These are phyloP conservation scores for Cladosporium colombiae DNA, from an alignment of 2,329 filamentous ascomycete genomes.

Conservation along the genomic window DNA sequence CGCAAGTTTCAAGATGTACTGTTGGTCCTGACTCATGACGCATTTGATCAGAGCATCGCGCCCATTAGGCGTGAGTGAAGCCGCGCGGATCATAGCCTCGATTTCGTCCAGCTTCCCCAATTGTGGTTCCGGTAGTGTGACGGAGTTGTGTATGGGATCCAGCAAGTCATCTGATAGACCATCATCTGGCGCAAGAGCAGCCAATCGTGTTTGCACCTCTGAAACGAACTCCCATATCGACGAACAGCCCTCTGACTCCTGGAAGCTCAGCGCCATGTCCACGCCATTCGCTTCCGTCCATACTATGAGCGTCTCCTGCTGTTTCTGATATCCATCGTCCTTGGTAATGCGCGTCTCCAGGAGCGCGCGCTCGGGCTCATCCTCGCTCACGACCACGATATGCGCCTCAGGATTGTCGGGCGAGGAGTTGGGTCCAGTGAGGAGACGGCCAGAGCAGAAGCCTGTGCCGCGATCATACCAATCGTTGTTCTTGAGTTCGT, in stretches of 20 bases:
- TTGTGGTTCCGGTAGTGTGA: slow-evolving; percentile 76
- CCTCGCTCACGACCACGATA: slow-evolving; percentile 91
- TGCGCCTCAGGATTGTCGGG: slow-evolving; percentile 71
- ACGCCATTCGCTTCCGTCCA: slow-evolving; percentile 92
- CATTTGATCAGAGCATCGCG: slow-evolving; percentile 87
- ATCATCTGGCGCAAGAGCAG: slow-evolving; percentile 65
- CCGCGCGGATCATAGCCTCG: slow-evolving; percentile 77
- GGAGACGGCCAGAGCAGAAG: slow-evolving; percentile 80
- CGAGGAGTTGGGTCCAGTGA: slow-evolving; percentile 47
- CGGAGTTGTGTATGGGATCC: slow-evolving; percentile 64
- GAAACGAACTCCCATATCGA: slow-evolving; percentile 95
- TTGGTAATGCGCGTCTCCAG: slow-evolving; percentile 88
- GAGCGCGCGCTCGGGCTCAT: slow-evolving; percentile 78
- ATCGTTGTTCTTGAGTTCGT: slow-evolving; percentile 97
- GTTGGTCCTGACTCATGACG: slow-evolving; percentile 70
- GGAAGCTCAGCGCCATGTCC: slow-evolving; percentile 98
- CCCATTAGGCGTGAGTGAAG: slow-evolving; percentile 71
- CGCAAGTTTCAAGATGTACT: slow-evolving; percentile 81
- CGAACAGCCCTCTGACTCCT: slow-evolving; percentile 92
- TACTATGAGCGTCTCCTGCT: slow-evolving; percentile 97
- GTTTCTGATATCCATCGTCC: slow-evolving; percentile 96
- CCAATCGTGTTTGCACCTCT: slow-evolving; percentile 75
- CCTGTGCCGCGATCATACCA: slow-evolving; percentile 98
- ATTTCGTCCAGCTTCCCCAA: slow-evolving; percentile 83
- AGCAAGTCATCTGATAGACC: slow-evolving; percentile 84